Base-by-base conservation (phyloP, 1,139 yeast genomes). In the Scheffersomyces lignicola region DNA sequence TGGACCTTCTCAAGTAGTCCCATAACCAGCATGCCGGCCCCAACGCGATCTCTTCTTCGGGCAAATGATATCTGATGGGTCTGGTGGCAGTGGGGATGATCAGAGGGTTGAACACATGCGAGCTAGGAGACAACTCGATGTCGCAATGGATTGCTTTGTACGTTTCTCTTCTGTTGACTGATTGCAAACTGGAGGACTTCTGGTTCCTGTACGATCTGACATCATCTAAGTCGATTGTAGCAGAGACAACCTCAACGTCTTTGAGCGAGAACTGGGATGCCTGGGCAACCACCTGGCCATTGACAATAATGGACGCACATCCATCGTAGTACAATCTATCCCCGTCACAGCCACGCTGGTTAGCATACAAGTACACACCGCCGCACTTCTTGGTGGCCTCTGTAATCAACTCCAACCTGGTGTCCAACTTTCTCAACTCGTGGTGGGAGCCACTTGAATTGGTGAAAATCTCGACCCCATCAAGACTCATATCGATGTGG, bases 21-120 rank as follows among this genome's bases (percentile, higher is more conserved):
- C 99, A 92, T 44, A 92, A 62, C 99, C 99, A 92, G 58, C 98
- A 92, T 0, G 99, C 98, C 1, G 98, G 99, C 0, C 98, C 98
- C 34, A 86, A 67, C 0, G 98, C 97, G 43, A 92, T 90, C 60
- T 92, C 99, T 58, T 92, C 97, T 52, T 89, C 95, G 2, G 97
- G 96, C 3, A 69, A 55, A 58, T 86, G 95, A 51, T 84, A 84
- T 32, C 68, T 69, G 27, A 83, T 71, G 4, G 67, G 69, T 22
- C 62, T 57, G 2, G 71, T 52, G 23, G 54, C 49, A 0, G 95
- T 64, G 12, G 97, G 96, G n/a, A 50, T 61, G n/a, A 85, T 59
- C 1, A 52, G 51, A 12, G 85, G 78, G 55, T 87, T 78, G 49
- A 85, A 85, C 23, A 77, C 71, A 31, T 74, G 56, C 3, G 69